A percentile compares a stretch with the other conserved stretches of the same genome.
These are phyloP conservation scores for Ascosphaera pollenicola DNA, from an alignment of 2,329 filamentous ascomycete genomes.

Conservation along the genomic window DNA sequence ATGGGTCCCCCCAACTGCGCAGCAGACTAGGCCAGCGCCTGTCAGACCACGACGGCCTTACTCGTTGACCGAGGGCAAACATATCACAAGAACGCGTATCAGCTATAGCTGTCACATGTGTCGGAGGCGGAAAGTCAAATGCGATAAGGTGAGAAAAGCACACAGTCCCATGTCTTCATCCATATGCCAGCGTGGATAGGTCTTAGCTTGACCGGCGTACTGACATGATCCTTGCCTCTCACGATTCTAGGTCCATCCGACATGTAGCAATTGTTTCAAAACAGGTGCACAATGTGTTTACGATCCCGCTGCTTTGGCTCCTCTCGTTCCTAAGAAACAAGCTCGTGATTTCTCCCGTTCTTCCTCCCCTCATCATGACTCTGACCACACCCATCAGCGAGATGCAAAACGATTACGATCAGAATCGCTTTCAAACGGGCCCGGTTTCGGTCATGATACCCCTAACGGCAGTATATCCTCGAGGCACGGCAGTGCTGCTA, in stretches of 20 bases:
- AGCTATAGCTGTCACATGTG: slow-evolving; percentile 26
- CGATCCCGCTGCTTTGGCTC: slow-evolving; percentile 8
- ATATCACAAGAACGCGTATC: slow-evolving; percentile 25
- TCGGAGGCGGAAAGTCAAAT: slow-evolving; percentile 25
- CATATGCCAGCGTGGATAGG: too few relatives aligned
- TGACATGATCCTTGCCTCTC: too few relatives aligned
- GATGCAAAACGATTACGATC: not conserved
- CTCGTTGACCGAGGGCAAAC: slow-evolving; percentile 13
- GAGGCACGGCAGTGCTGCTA: not conserved
- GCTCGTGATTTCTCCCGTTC: not conserved
- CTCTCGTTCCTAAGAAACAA: slow-evolving; percentile 9
- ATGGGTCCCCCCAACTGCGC: too few relatives aligned
- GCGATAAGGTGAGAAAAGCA: slow-evolving; percentile 9
- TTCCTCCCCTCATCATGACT: not conserved
- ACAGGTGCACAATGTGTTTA: slow-evolving; percentile 22
- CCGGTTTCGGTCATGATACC: not conserved
- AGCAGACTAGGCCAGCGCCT: too few relatives aligned
- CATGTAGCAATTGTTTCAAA: slow-evolving; percentile 24
- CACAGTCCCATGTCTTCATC: too few relatives aligned
- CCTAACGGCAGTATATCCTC: not conserved
- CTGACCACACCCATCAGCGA: not conserved
- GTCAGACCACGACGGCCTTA: not conserved
- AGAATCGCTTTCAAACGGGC: not conserved
- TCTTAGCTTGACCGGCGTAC: too few relatives aligned
- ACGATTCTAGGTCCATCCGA: slow-evolving; percentile 19